A percentile compares a stretch with the other conserved stretches of the same genome.
Conservation (phyloP, 305 asterid species). For the Solanum hybrid region DNA sequence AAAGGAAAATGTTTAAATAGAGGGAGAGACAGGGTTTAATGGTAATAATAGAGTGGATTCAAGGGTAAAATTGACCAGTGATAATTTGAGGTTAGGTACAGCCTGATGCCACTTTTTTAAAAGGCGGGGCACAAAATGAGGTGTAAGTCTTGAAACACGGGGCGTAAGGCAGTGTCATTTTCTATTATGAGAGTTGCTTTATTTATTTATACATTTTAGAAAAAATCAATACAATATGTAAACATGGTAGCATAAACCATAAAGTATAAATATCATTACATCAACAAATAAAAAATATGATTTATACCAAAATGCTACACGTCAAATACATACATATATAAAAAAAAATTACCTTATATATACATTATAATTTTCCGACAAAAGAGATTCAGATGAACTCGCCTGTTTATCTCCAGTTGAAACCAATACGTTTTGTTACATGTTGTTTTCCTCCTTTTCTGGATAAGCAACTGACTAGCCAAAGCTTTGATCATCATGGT, state of each 20-base stretch:
- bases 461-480: not conserved
- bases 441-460: not conserved
- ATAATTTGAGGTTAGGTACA: not conserved
- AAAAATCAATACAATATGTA: not conserved
- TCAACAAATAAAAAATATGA: not conserved
- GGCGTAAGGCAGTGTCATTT: not conserved
- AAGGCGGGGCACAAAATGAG: accelerated
- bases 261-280: not conserved
- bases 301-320: not conserved
- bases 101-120: not conserved
- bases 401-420: not conserved
- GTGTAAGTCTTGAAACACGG: too few species aligned
- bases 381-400: not conserved
- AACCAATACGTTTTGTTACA: not conserved
- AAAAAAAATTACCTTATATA: not conserved
- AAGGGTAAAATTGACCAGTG: not conserved
- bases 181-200: not conserved
- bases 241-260: not conserved
- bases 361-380: not conserved
- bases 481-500: not conserved
- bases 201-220: not conserved
- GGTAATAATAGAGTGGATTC: not conserved
- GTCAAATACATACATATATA: not conserved
- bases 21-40: not conserved
- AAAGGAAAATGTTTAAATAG: not conserved